Percentiles rank a stretch among this genome's conserved stretches.
Conservation (phyloP, 2,329 filamentous ascomycete species). For the Xylaria sp. region DNA sequence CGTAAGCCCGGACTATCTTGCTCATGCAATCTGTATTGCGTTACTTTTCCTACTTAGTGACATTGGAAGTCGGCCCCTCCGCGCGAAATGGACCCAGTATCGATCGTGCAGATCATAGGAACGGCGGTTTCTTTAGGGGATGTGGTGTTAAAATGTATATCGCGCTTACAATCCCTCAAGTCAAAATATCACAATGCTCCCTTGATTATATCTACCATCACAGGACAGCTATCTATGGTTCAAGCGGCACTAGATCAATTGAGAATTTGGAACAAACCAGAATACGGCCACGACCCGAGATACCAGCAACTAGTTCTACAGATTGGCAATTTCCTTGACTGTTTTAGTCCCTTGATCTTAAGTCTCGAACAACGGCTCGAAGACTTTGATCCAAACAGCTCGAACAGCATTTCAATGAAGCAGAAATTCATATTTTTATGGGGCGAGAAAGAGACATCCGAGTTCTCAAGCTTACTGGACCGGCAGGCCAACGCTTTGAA, state of each 20-base stretch:
- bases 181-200: constrained; percentile 26
- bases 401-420: neutral
- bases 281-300: constrained; percentile 8
- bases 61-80: neutral
- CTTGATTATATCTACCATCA: constrained; percentile 24
- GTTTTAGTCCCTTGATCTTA: constrained; percentile 18
- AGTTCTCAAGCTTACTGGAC: constrained; percentile 31
- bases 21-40: neutral
- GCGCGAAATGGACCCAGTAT: constrained; percentile 22
- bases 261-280: neutral
- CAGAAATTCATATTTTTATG: constrained; percentile 30
- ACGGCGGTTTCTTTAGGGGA: constrained; percentile 15
- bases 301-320: constrained; percentile 19
- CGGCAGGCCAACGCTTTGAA: constrained; percentile 38
- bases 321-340: constrained; percentile 19
- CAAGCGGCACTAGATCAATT: constrained; percentile 21
- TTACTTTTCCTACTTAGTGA: neutral
- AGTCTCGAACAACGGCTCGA: constrained; percentile 17
- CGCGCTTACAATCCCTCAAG: constrained; percentile 20
- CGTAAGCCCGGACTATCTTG: neutral
- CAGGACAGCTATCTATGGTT: constrained; percentile 31
- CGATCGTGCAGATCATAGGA: constrained; percentile 19
- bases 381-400: neutral
- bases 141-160: constrained; percentile 26
- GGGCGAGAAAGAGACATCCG: constrained; percentile 29